These are phyloP conservation scores for Periconia macrospinosa DNA, from an alignment of 2,329 filamentous ascomycete genomes.

Conservation along the genomic window DNA sequence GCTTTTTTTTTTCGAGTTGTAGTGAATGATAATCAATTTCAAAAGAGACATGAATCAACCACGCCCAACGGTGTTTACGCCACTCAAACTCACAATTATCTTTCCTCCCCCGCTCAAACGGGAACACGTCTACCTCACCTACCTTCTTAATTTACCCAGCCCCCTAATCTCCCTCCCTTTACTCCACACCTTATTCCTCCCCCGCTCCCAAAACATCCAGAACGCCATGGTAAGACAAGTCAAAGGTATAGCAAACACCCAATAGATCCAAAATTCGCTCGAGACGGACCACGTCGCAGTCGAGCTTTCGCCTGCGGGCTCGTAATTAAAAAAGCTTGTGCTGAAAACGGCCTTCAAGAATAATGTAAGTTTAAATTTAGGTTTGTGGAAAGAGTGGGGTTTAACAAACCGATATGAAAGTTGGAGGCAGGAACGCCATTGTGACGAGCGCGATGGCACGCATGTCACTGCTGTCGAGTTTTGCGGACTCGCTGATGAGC, in stretches of 20 bases:
- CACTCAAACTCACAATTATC: not conserved
- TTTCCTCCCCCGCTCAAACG: too few relatives aligned
- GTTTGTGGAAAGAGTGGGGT: not conserved
- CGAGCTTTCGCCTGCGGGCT: not conserved
- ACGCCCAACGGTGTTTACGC: not conserved
- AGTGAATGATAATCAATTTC: not conserved
- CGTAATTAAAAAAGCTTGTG: conserved; percentile 13
- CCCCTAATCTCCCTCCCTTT: not conserved
- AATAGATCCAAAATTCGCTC: conserved; percentile 12
- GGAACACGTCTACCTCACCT: too few relatives aligned
- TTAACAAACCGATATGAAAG: conserved; percentile 8
- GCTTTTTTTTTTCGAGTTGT: too few relatives aligned
- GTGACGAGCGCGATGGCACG: conserved; percentile 9
- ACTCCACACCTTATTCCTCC: not conserved
- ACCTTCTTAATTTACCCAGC: not conserved
- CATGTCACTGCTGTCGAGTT: conserved; percentile 9
- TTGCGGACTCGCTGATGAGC: conserved; percentile 4
- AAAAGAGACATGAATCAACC: not conserved
- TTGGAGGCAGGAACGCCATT: conserved; percentile 12
- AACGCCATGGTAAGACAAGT: conserved; percentile 5
- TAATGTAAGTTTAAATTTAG: not conserved
- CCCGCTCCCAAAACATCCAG: not conserved
- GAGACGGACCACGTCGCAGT: conserved; percentile 6
- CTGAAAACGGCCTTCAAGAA: conserved; percentile 11
- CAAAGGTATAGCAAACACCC: conserved; percentile 10